Base-by-base conservation (phyloP, 345 rosid genomes). In the Moricandia moricandioides region DNA sequence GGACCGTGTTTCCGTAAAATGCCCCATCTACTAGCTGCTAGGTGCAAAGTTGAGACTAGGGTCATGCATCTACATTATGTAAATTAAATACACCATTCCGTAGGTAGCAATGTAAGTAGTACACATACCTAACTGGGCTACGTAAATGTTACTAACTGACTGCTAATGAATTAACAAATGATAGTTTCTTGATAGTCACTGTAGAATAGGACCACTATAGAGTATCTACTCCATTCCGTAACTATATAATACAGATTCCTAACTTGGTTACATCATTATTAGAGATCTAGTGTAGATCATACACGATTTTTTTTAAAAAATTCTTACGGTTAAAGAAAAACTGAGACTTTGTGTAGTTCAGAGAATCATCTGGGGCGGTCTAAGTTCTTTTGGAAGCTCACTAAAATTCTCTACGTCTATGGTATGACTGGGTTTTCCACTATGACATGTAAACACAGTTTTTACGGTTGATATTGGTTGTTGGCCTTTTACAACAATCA, bases 361-460 rank as follows among this genome's bases (percentile, higher is more conserved):
- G 83, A 92, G 77, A 56, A 90, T 80, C 83, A 82, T 90, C 37
- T 78, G 82, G 11, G 80, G 76, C 4, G 96, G 98, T 82, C 92
- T 86, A 79, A 89, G 70, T 76, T 91, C 93, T 72, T 71, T 86
- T 1, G 97, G 97, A 33, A 89, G 59, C 13, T 81, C 78, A 0
- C 77, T 89, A 39, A 89, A 90, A 65, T 93, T 89, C 73, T 87
- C 92, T 0, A 89, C 82, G 37, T 87, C 86, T 69, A 91, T n/a
- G n/a, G n/a, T n/a, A n/a, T n/a, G n/a, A n/a, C n/a, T n/a, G n/a
- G n/a, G n/a, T n/a, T n/a, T n/a, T n/a, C n/a, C n/a, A n/a, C n/a
- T n/a, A n/a, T n/a, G n/a, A n/a, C n/a, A n/a, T n/a, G n/a, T n/a
- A n/a, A n/a, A n/a, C n/a, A n/a, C n/a, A n/a, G n/a, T n/a, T n/a